Percentiles rank a stretch among this genome's conserved stretches.
These are phyloP conservation scores for Nigrospora oryzae DNA, from an alignment of 2,329 filamentous ascomycete species.

Conservation along the genomic window DNA sequence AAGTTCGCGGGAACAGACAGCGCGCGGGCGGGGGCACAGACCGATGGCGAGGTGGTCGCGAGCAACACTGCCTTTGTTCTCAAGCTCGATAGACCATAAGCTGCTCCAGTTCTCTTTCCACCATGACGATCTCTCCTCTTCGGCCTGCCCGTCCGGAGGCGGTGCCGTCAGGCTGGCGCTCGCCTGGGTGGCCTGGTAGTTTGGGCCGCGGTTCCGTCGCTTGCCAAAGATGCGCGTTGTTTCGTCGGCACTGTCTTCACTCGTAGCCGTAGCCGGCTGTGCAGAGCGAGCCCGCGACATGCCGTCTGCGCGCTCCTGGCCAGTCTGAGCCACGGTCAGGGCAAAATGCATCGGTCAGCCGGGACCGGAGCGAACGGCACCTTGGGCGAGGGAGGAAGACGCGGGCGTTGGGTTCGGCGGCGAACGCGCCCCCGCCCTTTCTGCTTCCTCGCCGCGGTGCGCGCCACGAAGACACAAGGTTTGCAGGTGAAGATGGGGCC, in stretches of 20 bases:
- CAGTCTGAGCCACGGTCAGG: conserved; percentile 20
- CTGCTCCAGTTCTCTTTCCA: conserved; percentile 38
- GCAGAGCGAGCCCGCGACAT: conserved; percentile 18
- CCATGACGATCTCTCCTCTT: conserved; percentile 26
- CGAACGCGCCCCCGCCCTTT: too few species aligned
- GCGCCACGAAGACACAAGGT: too few species aligned
- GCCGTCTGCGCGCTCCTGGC: conserved; percentile 31
- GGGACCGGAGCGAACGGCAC: too few species aligned
- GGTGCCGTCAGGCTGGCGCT: conserved; percentile 10
- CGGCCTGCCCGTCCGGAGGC: neutral
- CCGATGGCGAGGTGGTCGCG: conserved; percentile 74
- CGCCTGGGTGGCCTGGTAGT: conserved; percentile 30
- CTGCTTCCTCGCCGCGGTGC: too few species aligned
- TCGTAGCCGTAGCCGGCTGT: neutral
- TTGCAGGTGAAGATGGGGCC: neutral
- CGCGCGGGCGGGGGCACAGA: conserved; percentile 25
- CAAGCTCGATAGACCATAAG: conserved; percentile 61
- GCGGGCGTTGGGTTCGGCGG: too few species aligned
- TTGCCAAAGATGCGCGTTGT: conserved; percentile 27
- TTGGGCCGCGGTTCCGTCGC: conserved; percentile 13
- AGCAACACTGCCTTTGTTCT: conserved; percentile 80
- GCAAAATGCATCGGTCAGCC: too few species aligned
- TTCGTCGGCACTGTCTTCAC: conserved; percentile 25
- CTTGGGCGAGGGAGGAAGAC: too few species aligned
- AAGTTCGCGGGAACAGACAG: conserved; percentile 2